Evolutionary conservation across 139 green algal species (phyloP), one percentile per base, ranked within the genome.

Genomic region (Ostreobium quekettii): DNA sequence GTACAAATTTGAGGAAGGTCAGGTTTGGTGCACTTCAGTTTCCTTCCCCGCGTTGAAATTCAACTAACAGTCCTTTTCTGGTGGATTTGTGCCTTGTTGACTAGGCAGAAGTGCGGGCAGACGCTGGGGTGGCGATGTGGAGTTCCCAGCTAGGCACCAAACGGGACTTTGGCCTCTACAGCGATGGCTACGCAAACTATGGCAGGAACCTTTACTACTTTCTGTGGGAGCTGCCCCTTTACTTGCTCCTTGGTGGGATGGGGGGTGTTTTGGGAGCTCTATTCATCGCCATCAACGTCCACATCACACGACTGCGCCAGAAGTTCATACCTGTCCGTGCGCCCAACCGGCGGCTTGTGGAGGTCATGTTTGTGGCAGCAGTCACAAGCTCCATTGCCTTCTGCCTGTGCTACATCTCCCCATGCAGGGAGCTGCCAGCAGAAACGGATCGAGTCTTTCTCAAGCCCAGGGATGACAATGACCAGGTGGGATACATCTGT

Each of bases 191-290:
- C 32, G 80, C 80, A 2, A 31, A 57, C 24, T 82, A 82, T 33
- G 80, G 80, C 26, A 36, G 29, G 0, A 33, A 39, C 31, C 81
- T 82, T 59, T 86, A 59, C 33, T 86, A 87, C 36, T 75, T 71
- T 57, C 56, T 84, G 4, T 86, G 78, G 79, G 83, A 89, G 57
- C 49, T 89, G 31, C 83, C 83, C 11, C 65, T 81, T 38, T 8
- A 30, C 3, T 8, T 62, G 62, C 42, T 53, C 15, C 11, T 53
- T 11, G 42, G 42, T 53, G 42, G 15, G 11, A 19, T 53, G 11
- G 11, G 11, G 15, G 42, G 42, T 11, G 15, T 53, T 11, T 19
- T 53, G 42, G 42, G 42, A 19, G 42, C 42, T 19, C 15, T 11
- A 26, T 53, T 53, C 42, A 19, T 53, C 19, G 11, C 15, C 15